Base-by-base conservation (phyloP, 1,284 basidiomycete genomes). In the Laetiporus sulphureus region DNA sequence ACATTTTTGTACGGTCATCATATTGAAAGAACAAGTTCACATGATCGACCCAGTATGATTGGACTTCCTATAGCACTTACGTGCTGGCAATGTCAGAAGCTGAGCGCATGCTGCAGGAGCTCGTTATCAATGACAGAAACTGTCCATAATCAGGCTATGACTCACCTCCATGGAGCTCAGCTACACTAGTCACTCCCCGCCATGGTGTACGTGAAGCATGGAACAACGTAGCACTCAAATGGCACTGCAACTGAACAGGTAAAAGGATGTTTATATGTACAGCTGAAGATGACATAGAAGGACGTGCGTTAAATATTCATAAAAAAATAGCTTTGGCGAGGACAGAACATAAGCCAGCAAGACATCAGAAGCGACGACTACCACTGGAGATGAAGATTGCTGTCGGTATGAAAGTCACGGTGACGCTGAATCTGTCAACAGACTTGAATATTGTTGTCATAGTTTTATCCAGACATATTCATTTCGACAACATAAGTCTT, bases 371-470 rank as follows among this genome's bases (percentile, higher is more conserved):
- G 16, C 5, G n/a, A n/a, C n/a, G 13, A 3, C 27, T 42, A 13
- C 19, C 40, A 5, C 25, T 31, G 12, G 16, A 25, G 19, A 43
- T 70, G 3, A 51, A 63, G 32, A 15, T 73, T 1, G 62, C 63
- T 0, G 50, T 66, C 1, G 69, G 71, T 0, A 68, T 69, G 66
- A 64, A 62, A 40, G 65, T 64, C 0, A 66, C 72, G 63, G 66
- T 72, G 0, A 64, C 60, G 0, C 31, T 44, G 1, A 72, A 71
- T 40, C 42, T 71, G 1, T 55, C 64, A 25, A 70, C 65, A 1
- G 65, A 71, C 29, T 49, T 65, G 0, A 65, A 71, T 42, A 47
- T 71, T 1, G n/a, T n/a, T n/a, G n/a, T n/a, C n/a, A n/a, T n/a
- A n/a, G n/a, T n/a, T n/a, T n/a, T n/a, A n/a, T n/a, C n/a, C n/a